phyloP scores from a whole-genome alignment of 1,139 yeast species.

The Kodamaea ohmeri region DNA sequence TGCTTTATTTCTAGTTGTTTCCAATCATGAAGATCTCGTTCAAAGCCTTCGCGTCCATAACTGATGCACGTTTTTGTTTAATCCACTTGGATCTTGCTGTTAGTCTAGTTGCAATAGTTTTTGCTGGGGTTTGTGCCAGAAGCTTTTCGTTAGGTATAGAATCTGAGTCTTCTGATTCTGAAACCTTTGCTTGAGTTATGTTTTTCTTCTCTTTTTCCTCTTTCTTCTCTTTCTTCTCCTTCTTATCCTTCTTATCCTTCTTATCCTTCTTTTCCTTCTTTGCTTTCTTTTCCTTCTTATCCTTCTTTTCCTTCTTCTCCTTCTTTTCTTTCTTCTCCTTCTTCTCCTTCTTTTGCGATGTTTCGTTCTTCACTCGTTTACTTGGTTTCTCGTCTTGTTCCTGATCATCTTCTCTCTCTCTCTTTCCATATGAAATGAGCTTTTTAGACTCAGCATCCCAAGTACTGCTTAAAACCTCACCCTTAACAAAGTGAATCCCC shows the following conservation, averaged over 20 bases:
- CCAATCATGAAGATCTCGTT: conserved; percentile 91
- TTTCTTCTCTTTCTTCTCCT: conserved; percentile 18
- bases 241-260: conserved; percentile 20
- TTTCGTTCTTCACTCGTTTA: conserved; percentile 10
- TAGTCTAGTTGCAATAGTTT: conserved; percentile 55
- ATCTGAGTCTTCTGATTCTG: neutral
- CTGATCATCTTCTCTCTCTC: conserved; percentile 13
- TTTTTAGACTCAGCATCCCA: conserved; percentile 67
- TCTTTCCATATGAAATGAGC: conserved; percentile 18
- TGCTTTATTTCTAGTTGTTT: conserved; percentile 25
- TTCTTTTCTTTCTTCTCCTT: conserved; percentile 28
- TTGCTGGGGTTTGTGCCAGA: conserved; percentile 10
- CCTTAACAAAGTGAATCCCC: conserved; percentile 85
- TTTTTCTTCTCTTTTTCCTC: conserved; percentile 21
- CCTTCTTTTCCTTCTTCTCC: conserved; percentile 22
- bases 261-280: conserved; percentile 25
- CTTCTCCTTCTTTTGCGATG: conserved; percentile 16
- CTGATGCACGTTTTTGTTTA: conserved; percentile 84
- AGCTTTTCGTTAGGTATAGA: conserved; percentile 12
- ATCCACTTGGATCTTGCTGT: conserved; percentile 86
- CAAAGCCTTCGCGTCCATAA: conserved; percentile 81
- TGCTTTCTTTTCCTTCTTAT: conserved; percentile 27
- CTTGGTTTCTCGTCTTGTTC: conserved; percentile 8
- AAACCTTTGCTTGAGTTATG: conserved; percentile 29
- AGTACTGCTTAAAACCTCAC: conserved; percentile 79